phyloP scores from a whole-genome alignment of 192 early-diverging fungal genomes.

The Linderina pennispora region DNA sequence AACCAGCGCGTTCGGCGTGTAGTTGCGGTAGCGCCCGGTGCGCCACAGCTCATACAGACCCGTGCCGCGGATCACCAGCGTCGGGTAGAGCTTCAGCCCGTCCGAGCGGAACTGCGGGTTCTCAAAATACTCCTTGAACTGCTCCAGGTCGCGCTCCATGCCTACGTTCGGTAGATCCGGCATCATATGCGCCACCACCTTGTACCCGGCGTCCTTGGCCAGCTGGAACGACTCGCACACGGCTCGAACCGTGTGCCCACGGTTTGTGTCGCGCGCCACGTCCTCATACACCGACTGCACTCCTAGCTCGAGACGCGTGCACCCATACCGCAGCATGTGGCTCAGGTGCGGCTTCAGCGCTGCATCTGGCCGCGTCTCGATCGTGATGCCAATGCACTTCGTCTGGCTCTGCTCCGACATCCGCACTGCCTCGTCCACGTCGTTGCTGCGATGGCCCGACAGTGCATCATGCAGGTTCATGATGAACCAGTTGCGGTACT shows the following conservation, averaged over 20 bases:
- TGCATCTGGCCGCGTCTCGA: slow-evolving; percentile 98
- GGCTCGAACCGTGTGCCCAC: slow-evolving; percentile 96
- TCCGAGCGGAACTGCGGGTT: slow-evolving; percentile 98
- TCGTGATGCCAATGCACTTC: slow-evolving; percentile 99
- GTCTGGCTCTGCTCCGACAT: slow-evolving; percentile 94
- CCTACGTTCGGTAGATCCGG: slow-evolving; percentile 99
- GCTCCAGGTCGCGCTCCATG: slow-evolving; percentile 98
- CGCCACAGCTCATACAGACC: slow-evolving; percentile 99
- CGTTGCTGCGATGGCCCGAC: slow-evolving; percentile 81
- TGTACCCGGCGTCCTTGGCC: slow-evolving; percentile 98
- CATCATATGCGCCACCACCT: slow-evolving; percentile 99
- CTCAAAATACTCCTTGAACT: slow-evolving; percentile 98
- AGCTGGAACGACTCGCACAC: slow-evolving; percentile 98
- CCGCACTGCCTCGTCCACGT: slow-evolving; percentile 96
- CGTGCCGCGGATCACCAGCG: slow-evolving; percentile 97
- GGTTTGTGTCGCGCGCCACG: slow-evolving; percentile 97
- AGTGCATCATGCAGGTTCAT: slow-evolving; percentile 93
- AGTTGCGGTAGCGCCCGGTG: slow-evolving; percentile 96
- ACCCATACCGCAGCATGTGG: slow-evolving; percentile 98
- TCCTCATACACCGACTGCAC: slow-evolving; percentile 99
- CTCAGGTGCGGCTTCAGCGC: slow-evolving; percentile 96
- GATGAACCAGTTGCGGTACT: slow-evolving; percentile 98
- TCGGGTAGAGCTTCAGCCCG: slow-evolving; percentile 97
- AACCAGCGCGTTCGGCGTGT: slow-evolving; percentile 91
- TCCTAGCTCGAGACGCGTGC: slow-evolving; percentile 96